A percentile compares a stretch with the other conserved stretches of the same genome.
phyloP scores from a whole-genome alignment of 2,329 filamentous ascomycete genomes.

The Colletotrichum tamarilloi region DNA sequence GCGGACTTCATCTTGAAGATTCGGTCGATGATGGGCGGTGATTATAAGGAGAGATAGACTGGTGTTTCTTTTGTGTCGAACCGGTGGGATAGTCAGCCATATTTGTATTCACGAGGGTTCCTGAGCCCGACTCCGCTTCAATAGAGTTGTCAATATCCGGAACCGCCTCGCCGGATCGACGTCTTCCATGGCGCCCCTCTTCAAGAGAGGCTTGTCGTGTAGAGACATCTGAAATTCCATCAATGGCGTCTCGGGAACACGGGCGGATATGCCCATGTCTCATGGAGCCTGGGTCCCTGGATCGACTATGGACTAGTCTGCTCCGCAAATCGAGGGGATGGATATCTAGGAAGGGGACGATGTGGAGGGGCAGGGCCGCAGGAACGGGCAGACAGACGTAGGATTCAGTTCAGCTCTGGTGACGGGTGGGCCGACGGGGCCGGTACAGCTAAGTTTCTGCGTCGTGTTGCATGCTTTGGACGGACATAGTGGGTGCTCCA shows the following conservation, averaged over 20 bases:
- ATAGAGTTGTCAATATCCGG: not conserved
- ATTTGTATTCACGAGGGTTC: conserved; percentile 11
- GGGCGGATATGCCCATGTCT: not conserved
- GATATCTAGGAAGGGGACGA: conserved; percentile 1
- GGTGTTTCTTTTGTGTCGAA: not conserved
- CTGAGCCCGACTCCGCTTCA: not conserved
- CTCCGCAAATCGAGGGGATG: conserved; percentile 7
- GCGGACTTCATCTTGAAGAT: conserved; percentile 27
- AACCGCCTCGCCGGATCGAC: conserved; percentile 18
- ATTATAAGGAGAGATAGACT: not conserved
- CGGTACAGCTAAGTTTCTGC: not conserved
- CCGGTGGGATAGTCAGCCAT: conserved; percentile 10
- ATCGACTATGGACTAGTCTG: conserved; percentile 7
- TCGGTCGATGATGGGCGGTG: not conserved
- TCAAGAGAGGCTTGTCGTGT: not conserved
- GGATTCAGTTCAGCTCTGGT: not conserved
- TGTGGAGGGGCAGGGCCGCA: not conserved
- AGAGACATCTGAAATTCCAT: conserved; percentile 20
- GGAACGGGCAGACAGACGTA: not conserved
- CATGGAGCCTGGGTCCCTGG: conserved; percentile 9
- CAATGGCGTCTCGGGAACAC: conserved; percentile 14
- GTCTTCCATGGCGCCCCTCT: conserved; percentile 16
- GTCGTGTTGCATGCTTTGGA: conserved; percentile 12
- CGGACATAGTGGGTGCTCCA: not conserved
- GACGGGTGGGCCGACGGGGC: not conserved